Evolutionary conservation across 106 monocot genomes (phyloP), one percentile per base, ranked within the genome.

Genomic region (Hemerocallis citrina): DNA sequence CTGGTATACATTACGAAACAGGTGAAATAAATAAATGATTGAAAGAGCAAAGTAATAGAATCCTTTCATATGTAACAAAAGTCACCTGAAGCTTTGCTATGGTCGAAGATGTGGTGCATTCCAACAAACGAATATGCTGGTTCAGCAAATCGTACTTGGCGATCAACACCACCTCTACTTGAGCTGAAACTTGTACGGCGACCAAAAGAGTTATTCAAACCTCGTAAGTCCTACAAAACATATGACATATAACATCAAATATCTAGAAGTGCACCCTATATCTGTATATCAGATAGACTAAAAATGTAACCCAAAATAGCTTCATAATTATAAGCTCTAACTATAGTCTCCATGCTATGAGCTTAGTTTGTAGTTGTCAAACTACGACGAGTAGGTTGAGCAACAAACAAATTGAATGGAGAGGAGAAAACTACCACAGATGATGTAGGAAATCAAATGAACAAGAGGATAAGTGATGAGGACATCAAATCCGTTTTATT

Each of bases 121-220:
- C 95, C 95, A 61, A 95, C 84, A 79, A 95, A 95, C 41, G 95
- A 95, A 74, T 95, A 95, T 76, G 83, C 95, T 76, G 77, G 83
- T 54, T 95, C 90, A 67, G 51, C 73, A 50, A 62, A 39, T 64
- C 70, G 77, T 43, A 79, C 28, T 50, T 75, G 85, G 1, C 68
- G 78, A 31, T 86, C 86, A 63, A 63, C 25, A 72, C 84, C 90
- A 72, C 71, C 76, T 27, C 51, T 60, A 50, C 55, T 81, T 59
- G 83, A 92, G 67, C 65, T 65, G 37, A 86, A 78, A 83, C 90
- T 95, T 47, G 86, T 46, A 29, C 68, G 55, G 14, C 59, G 90
- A 15, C 81, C 64, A 64, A 74, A 62, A 30, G 68, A 64, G 44
- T 58, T 62, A 54, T 59, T 79, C 64, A 64, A 60, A 67, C 79